Evolutionary conservation across 225 moss, liverwort and hornwort genomes (phyloP).

Genomic region (Polytrichum commune): DNA sequence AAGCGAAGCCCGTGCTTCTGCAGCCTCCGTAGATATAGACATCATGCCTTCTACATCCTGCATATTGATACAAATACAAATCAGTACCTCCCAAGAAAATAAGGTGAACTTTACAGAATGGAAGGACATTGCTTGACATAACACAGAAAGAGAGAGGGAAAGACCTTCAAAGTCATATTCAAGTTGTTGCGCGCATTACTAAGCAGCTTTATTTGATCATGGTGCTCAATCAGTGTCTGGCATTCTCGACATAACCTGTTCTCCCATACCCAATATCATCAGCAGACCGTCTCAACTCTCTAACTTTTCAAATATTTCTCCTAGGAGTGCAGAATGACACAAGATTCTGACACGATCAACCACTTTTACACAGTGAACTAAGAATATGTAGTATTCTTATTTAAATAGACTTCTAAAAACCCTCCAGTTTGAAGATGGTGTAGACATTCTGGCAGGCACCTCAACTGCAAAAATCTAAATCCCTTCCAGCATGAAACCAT

Average conservation of each 20-base stretch:
- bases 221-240: constrained; percentile 97
- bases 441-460: no score
- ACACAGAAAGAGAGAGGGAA: background rate
- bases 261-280: constrained; percentile 13
- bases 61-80: background rate
- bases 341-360: background rate
- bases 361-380: background rate
- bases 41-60: constrained; percentile 99
- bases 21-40: constrained; percentile 98
- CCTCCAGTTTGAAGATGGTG: no score
- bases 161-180: constrained; percentile 93
- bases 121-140: background rate
- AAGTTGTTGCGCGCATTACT: constrained; percentile 99
- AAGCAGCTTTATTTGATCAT: constrained; percentile 97
- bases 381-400: no score
- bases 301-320: background rate
- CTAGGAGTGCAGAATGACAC: background rate
- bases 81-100: background rate
- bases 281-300: constrained; percentile 10
- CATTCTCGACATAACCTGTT: constrained; percentile 96
- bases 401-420: no score
- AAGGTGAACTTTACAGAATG: background rate
- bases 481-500: no score
- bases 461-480: no score
- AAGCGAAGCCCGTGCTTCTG: constrained; percentile 89